Evolutionary conservation across 78 protist genomes (phyloP), one percentile per base, ranked within the genome.

Genomic region (Dictyostelium discoideum): DNA sequence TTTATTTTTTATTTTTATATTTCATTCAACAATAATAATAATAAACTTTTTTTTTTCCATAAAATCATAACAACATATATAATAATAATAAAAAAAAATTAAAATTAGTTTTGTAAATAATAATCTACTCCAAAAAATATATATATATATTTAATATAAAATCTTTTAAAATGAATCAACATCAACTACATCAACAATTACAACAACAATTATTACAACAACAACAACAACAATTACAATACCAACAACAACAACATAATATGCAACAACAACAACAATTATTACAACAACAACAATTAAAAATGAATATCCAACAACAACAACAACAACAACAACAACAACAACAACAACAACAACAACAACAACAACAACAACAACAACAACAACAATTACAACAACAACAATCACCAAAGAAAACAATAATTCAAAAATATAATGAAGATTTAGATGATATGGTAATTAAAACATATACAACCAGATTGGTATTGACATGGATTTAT

Each of bases 401-500:
- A 32, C 20, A 29, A 24, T 82, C 94, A 32, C 94, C 94, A 22
- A 90, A 90, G 54, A 90, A 90, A 29, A 82, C 57, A 5, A 29
- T 90, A 11, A 80, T 90, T 26, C 73, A 90, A 42, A 90, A 72
- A 48, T 90, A 90, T 82, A 40, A 90, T 29, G 88, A 80, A 32
- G 94, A 90, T 39, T 18, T 80, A n/a, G 87, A 90, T 18, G 84
- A 48, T 37, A 16, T 72, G 16, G 74, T 90, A n/a, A 69, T 82
- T 42, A 24, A 77, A 72, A 73, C 74, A 13, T 90, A 90, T 69
- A 40, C 94, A 3, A 81, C 60, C 5, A 26, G 94, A n/a, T 85
- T 90, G 20, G 26, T 90, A 1, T 78, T 90, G 57, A 90, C 94
- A 16, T 90, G 94, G 94, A 46, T 90, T 4, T 90, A 46, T 32